Base-by-base conservation (phyloP, 768 basidiomycete species). In the Pulveroboletus frians region DNA sequence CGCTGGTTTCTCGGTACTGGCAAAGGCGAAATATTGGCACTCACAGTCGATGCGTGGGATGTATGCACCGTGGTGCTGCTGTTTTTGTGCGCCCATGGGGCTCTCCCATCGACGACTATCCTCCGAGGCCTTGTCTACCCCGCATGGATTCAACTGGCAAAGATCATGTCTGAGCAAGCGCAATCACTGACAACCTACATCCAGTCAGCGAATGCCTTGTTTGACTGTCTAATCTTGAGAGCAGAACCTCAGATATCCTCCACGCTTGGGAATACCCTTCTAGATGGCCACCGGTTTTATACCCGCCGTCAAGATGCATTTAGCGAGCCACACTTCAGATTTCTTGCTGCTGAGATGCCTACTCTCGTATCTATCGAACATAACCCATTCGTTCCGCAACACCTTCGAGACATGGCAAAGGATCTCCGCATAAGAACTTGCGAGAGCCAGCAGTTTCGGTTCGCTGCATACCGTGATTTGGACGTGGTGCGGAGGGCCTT, bases 111-210 rank as follows among this genome's bases (percentile, higher is more conserved):
- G 7, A 86, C 86, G 1, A 88, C 86, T 0, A 75, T 92, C 39
- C 68, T 92, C 34, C 71, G 75, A 47, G 87, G 88, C 13, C 65
- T 92, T 15, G 76, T 89, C n/a, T 90, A 88, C 62, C 87, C 85
- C 17, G 80, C 82, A 5, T 92, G 88, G 89, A 71, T 74, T 43
- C 68, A 77, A 18, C 77, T 73, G n/a, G 78, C 81, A 11, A 66
- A 67, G 9, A 61, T 71, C 37, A 58, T 68, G 1, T 56, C 63
- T 0, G 60, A 71, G 34, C 72, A 76, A 47, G 69, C 69, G 0
- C 65, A 70, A 21, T 59, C 73, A n/a, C 64, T 76, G 3, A 71
- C 76, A 38, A 71, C 73, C 4, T 80, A 83, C 47, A 68, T 92
- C 26, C 71, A 70, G 32, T 79, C 84, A 7, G 81, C 83, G 18